Percentiles rank a stretch among this genome's conserved stretches.
These are phyloP conservation scores for Quercus tomentella DNA, from an alignment of 331 rosid genomes.

Conservation along the genomic window DNA sequence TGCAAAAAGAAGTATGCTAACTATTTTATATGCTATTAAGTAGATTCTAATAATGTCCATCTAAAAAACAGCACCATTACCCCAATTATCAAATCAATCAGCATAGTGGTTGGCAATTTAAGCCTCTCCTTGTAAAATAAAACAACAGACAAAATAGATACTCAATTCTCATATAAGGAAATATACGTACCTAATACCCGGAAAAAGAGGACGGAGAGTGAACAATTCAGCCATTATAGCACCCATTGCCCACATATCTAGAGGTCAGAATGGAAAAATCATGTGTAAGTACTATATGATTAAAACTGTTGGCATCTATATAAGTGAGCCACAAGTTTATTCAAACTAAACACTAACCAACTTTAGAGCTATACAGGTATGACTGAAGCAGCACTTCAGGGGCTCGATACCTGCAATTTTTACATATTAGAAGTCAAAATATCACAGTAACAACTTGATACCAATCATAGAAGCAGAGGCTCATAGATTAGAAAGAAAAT, in stretches of 20 bases:
- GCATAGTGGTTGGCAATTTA: background rate
- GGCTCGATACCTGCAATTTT: slow-evolving; percentile 77
- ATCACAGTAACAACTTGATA: background rate
- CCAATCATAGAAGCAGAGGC: background rate
- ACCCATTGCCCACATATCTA: slow-evolving; percentile 99
- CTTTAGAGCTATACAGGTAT: slow-evolving; percentile 73
- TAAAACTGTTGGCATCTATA: background rate
- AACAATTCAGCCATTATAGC: slow-evolving; percentile 97
- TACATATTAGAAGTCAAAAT: slow-evolving; percentile 10
- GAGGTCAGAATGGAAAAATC: background rate
- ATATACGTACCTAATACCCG: slow-evolving; percentile 67
- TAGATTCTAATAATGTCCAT: background rate
- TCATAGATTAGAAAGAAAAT: background rate
- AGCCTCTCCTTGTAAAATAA: background rate
- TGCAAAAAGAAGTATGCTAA: background rate
- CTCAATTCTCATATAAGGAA: background rate
- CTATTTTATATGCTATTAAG: background rate
- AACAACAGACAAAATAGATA: background rate
- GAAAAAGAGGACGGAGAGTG: slow-evolving; percentile 90
- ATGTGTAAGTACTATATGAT: background rate
- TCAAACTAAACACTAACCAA: slow-evolving; percentile 58
- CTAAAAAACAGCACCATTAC: too few relatives aligned
- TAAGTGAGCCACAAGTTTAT: background rate
- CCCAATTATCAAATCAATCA: background rate
- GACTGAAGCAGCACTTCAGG: slow-evolving; percentile 99